Base-by-base conservation (phyloP, 1,284 basidiomycete genomes). In the Xerocomus minutiporus region DNA sequence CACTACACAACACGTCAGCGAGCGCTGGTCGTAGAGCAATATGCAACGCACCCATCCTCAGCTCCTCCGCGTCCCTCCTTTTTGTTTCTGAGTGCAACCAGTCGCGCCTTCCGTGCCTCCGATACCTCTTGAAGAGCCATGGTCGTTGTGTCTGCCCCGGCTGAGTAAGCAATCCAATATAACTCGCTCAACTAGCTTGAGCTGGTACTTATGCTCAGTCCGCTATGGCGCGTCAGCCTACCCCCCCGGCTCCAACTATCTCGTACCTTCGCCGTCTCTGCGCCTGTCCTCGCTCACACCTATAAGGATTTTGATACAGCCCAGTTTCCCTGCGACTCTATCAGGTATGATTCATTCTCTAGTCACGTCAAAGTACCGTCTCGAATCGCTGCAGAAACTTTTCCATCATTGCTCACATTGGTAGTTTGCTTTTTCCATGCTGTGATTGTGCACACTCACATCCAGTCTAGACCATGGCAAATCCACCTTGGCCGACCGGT, bases 381-480 rank as follows among this genome's bases (percentile, higher is more conserved):
- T 47, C 11, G 12, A 20, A 41, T 61, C 43, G 51, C 36, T 15
- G 5, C 59, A 93, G 91, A 48, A 97, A 97, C 69, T 92, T 97
- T 65, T 94, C 91, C 4, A 93, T 97, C 54, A 94, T 97, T 63
- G 93, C 93, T 1, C 93, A 96, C 68, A 95, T 95, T 59, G 92
- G 88, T 87, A 63, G 51, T 41, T 11, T 29, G 8, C 17, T 12
- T 41, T 50, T 50, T 3, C 46, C 41, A 2, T 39, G 7, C 2
- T n/a, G 26, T 36, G 38, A 15, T 51, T 53, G 17, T 38, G 8
- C 17, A 20, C 35, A 3, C 60, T 66, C 46, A 62, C 38, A 47
- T 31, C 31, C 35, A 29, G 31, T 46, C 17, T 49, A 85, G 88
- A 93, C 70, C 93, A 96, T 71, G 93, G 93, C 44, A 96, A 97